Conservation (phyloP, 169 alveolate genomes). For the Toxoplasma gondii region DNA sequence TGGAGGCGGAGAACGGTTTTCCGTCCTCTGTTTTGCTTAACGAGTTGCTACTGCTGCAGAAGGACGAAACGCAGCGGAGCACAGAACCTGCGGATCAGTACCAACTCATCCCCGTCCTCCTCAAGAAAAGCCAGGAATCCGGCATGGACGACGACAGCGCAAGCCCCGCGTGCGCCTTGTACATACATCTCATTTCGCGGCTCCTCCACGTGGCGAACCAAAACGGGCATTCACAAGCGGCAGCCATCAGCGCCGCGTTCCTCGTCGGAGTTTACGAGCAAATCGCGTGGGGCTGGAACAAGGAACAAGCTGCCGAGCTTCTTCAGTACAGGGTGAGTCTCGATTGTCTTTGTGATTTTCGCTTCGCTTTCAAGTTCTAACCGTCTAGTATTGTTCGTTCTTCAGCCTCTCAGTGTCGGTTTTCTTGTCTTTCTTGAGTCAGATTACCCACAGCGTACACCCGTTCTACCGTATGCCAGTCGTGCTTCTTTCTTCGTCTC, state of each 20-base stretch:
- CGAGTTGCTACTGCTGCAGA: neutral
- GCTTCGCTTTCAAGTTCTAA: neutral
- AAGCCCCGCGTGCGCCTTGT: neutral
- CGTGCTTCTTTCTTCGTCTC: neutral
- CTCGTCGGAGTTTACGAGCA: neutral
- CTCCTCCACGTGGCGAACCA: neutral
- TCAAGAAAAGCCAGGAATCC: neutral
- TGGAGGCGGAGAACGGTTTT: neutral
- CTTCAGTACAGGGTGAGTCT: neutral
- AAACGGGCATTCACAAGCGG: neutral
- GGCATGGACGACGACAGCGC: neutral
- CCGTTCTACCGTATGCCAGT: too few species aligned
- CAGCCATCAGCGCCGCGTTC: neutral
- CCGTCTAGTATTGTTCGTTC: neutral
- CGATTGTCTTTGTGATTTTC: neutral
- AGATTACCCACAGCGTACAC: neutral
- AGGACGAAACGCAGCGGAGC: neutral
- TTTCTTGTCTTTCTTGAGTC: neutral
- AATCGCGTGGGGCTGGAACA: conserved; percentile 13
- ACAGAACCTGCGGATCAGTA: neutral
- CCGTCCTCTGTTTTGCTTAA: neutral
- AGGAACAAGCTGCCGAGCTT: neutral
- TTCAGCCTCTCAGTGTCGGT: neutral
- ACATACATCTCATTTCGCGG: conserved; percentile 1
- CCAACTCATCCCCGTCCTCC: neutral